Percentiles rank a stretch among this genome's conserved stretches.
These are phyloP conservation scores for Carex kokanica DNA, from an alignment of 176 grass and related monocot genomes.

Conservation along the genomic window DNA sequence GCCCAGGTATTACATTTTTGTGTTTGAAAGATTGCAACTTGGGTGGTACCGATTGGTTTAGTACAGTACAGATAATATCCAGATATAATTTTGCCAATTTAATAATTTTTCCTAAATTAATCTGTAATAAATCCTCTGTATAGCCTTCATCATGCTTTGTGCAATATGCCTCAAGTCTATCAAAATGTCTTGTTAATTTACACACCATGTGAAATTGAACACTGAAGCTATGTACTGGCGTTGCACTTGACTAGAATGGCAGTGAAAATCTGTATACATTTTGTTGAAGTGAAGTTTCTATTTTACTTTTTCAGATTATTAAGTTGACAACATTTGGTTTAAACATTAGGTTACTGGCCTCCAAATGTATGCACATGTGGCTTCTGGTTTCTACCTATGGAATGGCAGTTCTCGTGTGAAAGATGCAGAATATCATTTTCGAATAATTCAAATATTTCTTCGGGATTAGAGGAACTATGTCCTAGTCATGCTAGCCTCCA, in stretches of 20 bases:
- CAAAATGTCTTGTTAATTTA: constrained; percentile 18
- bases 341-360: constrained; percentile 77
- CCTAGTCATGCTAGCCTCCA: constrained; percentile 56
- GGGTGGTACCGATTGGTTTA: neutral
- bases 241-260: neutral
- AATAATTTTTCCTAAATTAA: neutral
- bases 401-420: constrained; percentile 88
- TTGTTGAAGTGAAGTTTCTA: neutral
- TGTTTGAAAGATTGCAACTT: neutral
- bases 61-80: neutral
- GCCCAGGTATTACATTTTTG: constrained; percentile 45
- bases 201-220: neutral
- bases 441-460: constrained; percentile 33
- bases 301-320: neutral
- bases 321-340: constrained; percentile 11
- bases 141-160: neutral
- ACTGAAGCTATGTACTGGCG: neutral
- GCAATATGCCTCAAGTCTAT: constrained; percentile 5
- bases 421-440: constrained; percentile 51
- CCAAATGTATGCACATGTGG: constrained; percentile 60
- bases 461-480: constrained; percentile 36
- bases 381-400: constrained; percentile 86
- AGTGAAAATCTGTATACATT: neutral
- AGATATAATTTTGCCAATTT: neutral
- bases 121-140: neutral